Conservation (phyloP, 345 rosid species). For the Hibiscus syriacus region DNA sequence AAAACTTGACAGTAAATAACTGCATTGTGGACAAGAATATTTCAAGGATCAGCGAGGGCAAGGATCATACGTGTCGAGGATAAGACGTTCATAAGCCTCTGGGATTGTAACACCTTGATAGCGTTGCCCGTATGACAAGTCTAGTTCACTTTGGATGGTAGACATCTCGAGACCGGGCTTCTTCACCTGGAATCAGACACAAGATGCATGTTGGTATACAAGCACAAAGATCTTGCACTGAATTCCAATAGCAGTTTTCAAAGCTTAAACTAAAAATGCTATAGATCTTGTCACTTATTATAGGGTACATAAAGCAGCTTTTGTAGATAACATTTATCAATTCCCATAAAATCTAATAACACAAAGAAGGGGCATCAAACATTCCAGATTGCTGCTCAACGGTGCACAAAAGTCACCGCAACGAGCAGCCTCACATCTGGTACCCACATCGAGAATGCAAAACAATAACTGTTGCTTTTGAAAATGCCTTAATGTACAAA, state of each 20-base stretch:
- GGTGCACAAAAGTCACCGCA: not conserved
- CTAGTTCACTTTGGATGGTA: slow-evolving; percentile 91
- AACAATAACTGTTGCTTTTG: not conserved
- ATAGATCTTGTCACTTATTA: not conserved
- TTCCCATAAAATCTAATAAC: not conserved
- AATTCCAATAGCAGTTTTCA: not conserved
- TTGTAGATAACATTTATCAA: not conserved
- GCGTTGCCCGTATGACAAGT: slow-evolving; percentile 88
- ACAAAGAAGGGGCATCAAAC: not conserved
- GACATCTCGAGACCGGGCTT: slow-evolving; percentile 96
- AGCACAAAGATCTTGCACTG: not conserved
- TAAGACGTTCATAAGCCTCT: slow-evolving; percentile 96
- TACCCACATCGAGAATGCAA: not conserved
- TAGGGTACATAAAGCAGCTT: not conserved
- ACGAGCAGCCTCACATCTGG: not conserved
- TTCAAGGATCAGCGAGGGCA: not conserved
- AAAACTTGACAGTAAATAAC: no score
- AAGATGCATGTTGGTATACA: slow-evolving; percentile 6
- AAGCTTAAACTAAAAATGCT: not conserved
- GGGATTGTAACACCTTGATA: slow-evolving; percentile 79
- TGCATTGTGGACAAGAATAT: not conserved
- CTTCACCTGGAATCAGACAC: slow-evolving; percentile 66
- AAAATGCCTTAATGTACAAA: not conserved
- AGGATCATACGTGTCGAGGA: slow-evolving; percentile 82
- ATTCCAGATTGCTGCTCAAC: not conserved